phyloP scores from a whole-genome alignment of 257 asterid species.

The Nicotiana tabacum region DNA sequence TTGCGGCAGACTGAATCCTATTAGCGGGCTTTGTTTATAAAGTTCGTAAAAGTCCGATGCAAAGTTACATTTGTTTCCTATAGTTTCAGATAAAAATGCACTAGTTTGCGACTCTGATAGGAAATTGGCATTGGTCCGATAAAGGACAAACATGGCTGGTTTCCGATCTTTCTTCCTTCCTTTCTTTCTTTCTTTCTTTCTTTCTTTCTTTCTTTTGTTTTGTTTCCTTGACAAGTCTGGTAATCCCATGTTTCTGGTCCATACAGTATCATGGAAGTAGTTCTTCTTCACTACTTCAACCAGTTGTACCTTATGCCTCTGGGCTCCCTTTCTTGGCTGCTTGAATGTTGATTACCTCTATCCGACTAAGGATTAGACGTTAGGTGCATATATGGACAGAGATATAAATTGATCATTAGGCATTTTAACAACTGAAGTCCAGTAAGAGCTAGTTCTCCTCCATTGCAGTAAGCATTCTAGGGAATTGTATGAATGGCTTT shows the following conservation, averaged over 20 bases:
- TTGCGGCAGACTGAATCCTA: neutral
- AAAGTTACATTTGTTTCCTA: neutral
- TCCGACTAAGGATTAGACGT: neutral
- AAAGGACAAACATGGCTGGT: neutral
- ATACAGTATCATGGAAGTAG: neutral
- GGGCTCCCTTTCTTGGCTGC: neutral
- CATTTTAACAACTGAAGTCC: neutral
- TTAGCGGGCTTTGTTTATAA: neutral
- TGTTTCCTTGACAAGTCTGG: neutral
- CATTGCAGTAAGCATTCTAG: neutral
- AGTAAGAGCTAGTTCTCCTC: neutral
- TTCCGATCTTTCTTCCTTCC: neutral
- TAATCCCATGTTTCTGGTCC: neutral
- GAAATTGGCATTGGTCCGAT: constrained; percentile 1
- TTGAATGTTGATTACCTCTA: neutral
- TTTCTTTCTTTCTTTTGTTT: neutral
- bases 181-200: neutral
- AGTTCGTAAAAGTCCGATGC: neutral
- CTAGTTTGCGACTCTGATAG: neutral
- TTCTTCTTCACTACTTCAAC: neutral
- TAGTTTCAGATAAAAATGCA: neutral
- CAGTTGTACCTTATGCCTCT: neutral
- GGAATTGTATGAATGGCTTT: neutral
- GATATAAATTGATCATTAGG: neutral
- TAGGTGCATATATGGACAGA: neutral